Percentiles rank a stretch among this genome's conserved stretches.
Evolutionary conservation across 2,329 filamentous ascomycete species (phyloP).

Genomic region (Allantophomopsis lycopodina): DNA sequence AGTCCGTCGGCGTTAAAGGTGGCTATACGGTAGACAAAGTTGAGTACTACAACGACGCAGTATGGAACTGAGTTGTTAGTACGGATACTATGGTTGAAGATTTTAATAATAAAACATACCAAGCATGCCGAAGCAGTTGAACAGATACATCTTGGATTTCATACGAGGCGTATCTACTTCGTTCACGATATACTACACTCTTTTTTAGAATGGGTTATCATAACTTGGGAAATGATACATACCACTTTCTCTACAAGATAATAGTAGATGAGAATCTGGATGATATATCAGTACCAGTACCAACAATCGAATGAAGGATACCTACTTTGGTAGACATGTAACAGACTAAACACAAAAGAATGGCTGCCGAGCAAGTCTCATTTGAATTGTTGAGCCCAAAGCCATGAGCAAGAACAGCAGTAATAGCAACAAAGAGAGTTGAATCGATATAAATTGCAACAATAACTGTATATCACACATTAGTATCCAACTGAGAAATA

Average conservation of each 20-base stretch:
- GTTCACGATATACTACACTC: conserved; percentile 1
- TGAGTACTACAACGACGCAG: conserved; percentile 6
- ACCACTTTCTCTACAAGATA: conserved; percentile 52
- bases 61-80: conserved; percentile 8
- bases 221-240: conserved; percentile 31
- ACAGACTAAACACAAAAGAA: conserved; percentile 43
- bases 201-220: conserved; percentile 17
- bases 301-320: background rate
- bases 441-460: conserved; percentile 45
- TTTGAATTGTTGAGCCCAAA: conserved; percentile 37
- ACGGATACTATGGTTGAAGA: background rate
- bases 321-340: conserved; percentile 47
- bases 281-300: background rate
- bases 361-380: conserved; percentile 39
- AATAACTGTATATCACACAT: conserved; percentile 4
- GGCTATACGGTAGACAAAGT: conserved; percentile 25
- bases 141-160: conserved; percentile 42
- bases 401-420: conserved; percentile 39
- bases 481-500: background rate
- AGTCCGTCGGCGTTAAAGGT: conserved; percentile 18
- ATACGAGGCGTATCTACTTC: conserved; percentile 18
- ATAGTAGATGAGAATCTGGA: conserved; percentile 34
- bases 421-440: conserved; percentile 42
- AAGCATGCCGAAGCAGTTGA: conserved; percentile 46
- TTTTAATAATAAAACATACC: conserved; percentile 13